A percentile compares a stretch with the other conserved stretches of the same genome.
Evolutionary conservation across 192 early-diverging fungal genomes (phyloP).

Genomic region (Coemansia sp.): DNA sequence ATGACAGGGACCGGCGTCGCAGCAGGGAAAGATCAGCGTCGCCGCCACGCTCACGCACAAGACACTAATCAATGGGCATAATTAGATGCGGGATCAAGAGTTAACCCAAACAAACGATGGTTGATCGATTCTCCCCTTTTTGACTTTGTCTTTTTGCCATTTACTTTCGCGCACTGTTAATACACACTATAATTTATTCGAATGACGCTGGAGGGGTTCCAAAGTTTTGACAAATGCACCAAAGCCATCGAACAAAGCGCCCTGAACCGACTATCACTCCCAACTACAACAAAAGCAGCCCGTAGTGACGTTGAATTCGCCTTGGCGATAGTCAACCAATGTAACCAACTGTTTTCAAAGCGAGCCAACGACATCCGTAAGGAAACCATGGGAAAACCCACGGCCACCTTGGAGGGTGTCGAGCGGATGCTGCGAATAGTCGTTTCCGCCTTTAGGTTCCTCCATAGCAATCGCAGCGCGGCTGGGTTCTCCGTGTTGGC

Average conservation of each 20-base stretch:
- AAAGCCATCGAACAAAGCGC: conserved; percentile 19
- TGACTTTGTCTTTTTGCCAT: not conserved
- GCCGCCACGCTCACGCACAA: not conserved
- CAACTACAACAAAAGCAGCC: not conserved
- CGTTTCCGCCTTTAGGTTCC: conserved; percentile 22
- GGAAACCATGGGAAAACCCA: not conserved
- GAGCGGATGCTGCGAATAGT: conserved; percentile 27
- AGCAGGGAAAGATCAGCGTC: not conserved
- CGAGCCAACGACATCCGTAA: conserved; percentile 16
- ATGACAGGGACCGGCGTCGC: not conserved
- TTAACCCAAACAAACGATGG: not conserved
- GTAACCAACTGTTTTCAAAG: conserved; percentile 41
- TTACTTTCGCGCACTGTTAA: not conserved
- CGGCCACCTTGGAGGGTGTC: not conserved
- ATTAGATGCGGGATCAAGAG: not conserved
- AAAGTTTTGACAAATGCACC: conserved; percentile 30
- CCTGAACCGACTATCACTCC: conserved; percentile 13
- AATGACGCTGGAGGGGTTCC: conserved; percentile 15
- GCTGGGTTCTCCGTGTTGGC: conserved; percentile 40
- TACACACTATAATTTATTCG: conserved; percentile 6
- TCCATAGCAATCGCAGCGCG: conserved; percentile 19
- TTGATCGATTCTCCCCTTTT: not conserved
- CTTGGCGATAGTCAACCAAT: conserved; percentile 34
- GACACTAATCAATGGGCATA: not conserved
- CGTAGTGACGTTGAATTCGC: conserved; percentile 43